Evolutionary conservation across 176 grass and related monocot genomes (phyloP).

Genomic region (Elaeis guineensis): DNA sequence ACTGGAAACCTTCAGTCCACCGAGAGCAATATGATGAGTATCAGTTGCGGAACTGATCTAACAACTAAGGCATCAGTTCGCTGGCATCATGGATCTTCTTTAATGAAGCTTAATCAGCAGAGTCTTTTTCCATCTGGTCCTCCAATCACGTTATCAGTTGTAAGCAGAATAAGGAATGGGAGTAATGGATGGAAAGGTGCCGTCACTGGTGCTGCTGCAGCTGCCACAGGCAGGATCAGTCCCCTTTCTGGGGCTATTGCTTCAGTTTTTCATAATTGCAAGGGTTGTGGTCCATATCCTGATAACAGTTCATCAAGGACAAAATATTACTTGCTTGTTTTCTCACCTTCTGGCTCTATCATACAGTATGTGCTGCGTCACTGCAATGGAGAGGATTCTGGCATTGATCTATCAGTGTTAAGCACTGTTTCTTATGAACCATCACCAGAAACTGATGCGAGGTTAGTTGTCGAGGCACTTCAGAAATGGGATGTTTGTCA

Average conservation of each 20-base stretch:
- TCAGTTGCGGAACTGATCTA: conserved; percentile 34
- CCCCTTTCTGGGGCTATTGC: conserved; percentile 57
- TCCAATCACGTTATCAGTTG: conserved; percentile 71
- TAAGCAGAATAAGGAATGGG: conserved; percentile 87
- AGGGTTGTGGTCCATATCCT: conserved; percentile 19
- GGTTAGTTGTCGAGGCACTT: conserved; percentile 76
- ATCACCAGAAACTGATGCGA: conserved; percentile 45
- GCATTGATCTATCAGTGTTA: conserved; percentile 28
- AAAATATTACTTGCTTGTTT: conserved; percentile 75
- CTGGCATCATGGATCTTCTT: conserved; percentile 32
- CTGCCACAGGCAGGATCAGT: conserved; percentile 52
- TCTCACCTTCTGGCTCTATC: conserved; percentile 79
- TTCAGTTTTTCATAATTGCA: conserved; percentile 73
- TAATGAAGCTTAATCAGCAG: conserved; percentile 57
- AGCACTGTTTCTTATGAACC: conserved; percentile 30
- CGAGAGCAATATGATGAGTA: conserved; percentile 32
- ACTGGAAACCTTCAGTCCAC: conserved; percentile 43
- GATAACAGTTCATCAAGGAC: conserved; percentile 30
- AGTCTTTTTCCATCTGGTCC: conserved; percentile 37
- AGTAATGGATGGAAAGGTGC: conserved; percentile 61
- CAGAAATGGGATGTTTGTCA: conserved; percentile 97
- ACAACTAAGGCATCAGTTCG: conserved; percentile 26
- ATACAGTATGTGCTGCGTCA: conserved; percentile 80
- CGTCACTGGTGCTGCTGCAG: conserved; percentile 60
- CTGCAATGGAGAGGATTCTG: conserved; percentile 29